phyloP scores from a whole-genome alignment of 352 stramenopile species.

The Globisporangium camurandrum region DNA sequence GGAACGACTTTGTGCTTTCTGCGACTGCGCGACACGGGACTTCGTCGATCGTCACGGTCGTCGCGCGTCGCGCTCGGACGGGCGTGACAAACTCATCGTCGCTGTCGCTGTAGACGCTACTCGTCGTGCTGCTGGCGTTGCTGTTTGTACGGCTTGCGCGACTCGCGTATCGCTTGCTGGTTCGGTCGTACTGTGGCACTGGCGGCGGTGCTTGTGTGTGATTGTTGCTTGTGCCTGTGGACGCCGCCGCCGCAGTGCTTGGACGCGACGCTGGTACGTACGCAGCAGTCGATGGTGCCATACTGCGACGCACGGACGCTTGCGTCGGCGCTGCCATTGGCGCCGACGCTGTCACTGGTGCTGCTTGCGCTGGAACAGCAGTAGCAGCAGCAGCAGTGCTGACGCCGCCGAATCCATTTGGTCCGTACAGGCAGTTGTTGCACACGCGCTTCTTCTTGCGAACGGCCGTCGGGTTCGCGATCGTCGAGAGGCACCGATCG shows the following conservation, averaged over 20 bases:
- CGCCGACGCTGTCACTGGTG: background rate
- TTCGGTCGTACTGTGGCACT: constrained; percentile 11
- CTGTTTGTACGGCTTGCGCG: constrained; percentile 1
- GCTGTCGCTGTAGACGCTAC: constrained; percentile 11
- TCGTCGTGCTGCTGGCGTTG: too few species aligned
- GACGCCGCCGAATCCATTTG: constrained; percentile 18
- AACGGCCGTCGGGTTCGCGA: constrained; percentile 39
- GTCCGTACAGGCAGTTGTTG: constrained; percentile 51
- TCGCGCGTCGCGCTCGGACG: constrained; percentile 24
- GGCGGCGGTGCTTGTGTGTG: constrained; percentile 1
- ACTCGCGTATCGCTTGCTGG: constrained; percentile 8
- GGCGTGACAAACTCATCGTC: constrained; percentile 13
- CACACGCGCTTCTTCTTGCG: constrained; percentile 67
- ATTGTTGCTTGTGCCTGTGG: constrained; percentile 11
- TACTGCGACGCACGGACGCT: background rate
- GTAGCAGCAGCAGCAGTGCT: constrained; percentile 1
- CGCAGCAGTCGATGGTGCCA: constrained; percentile 2
- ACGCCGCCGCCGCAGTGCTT: constrained; percentile 3
- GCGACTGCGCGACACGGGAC: constrained; percentile 10
- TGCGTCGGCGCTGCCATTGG: background rate
- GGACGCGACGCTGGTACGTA: too few species aligned
- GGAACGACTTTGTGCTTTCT: constrained; percentile 16
- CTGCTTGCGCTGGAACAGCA: background rate
- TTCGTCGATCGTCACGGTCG: constrained; percentile 33
- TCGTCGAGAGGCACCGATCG: constrained; percentile 52